A percentile compares a stretch with the other conserved stretches of the same genome.
Evolutionary conservation across 2,329 filamentous ascomycete genomes (phyloP).

Genomic region (Ascochyta fabae): DNA sequence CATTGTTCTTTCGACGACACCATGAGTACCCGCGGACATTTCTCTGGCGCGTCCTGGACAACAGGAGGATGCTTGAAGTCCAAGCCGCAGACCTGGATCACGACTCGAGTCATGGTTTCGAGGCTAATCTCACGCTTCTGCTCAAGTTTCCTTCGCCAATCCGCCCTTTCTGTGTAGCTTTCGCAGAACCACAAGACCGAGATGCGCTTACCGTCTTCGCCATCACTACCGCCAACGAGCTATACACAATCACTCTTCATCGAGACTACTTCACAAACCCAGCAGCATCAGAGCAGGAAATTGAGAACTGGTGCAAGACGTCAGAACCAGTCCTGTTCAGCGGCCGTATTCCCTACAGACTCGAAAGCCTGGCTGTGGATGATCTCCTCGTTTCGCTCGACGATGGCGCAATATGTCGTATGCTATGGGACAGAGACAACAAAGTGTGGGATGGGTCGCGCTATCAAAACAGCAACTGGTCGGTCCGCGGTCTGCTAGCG

Average conservation of each 20-base stretch:
- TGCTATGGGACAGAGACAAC: slow-evolving; percentile 53
- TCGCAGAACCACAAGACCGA: slow-evolving; percentile 79
- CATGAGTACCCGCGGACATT: slow-evolving; percentile 82
- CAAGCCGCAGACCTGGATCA: slow-evolving; percentile 80
- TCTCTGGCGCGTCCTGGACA: slow-evolving; percentile 87
- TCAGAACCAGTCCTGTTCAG: slow-evolving; percentile 75
- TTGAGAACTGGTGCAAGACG: slow-evolving; percentile 78
- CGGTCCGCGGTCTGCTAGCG: slow-evolving; percentile 64
- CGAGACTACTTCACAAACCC: slow-evolving; percentile 80
- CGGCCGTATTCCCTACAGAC: slow-evolving; percentile 79
- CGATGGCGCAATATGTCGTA: slow-evolving; percentile 75
- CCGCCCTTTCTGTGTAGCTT: slow-evolving; percentile 76
- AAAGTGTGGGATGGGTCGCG: slow-evolving; percentile 71
- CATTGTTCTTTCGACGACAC: slow-evolving; percentile 82
- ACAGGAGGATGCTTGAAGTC: slow-evolving; percentile 80
- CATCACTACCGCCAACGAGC: slow-evolving; percentile 76
- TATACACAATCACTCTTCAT: slow-evolving; percentile 84
- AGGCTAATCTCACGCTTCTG: slow-evolving; percentile 77
- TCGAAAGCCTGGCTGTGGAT: slow-evolving; percentile 75
- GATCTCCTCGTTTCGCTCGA: slow-evolving; percentile 81
- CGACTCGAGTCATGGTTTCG: slow-evolving; percentile 65
- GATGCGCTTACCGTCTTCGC: slow-evolving; percentile 81
- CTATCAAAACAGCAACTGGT: slow-evolving; percentile 77
- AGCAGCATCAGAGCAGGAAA: slow-evolving; percentile 71
- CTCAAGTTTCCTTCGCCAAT: slow-evolving; percentile 79